phyloP scores from a whole-genome alignment of 169 alveolate species.

The Cryptosporidium tyzzeri region DNA sequence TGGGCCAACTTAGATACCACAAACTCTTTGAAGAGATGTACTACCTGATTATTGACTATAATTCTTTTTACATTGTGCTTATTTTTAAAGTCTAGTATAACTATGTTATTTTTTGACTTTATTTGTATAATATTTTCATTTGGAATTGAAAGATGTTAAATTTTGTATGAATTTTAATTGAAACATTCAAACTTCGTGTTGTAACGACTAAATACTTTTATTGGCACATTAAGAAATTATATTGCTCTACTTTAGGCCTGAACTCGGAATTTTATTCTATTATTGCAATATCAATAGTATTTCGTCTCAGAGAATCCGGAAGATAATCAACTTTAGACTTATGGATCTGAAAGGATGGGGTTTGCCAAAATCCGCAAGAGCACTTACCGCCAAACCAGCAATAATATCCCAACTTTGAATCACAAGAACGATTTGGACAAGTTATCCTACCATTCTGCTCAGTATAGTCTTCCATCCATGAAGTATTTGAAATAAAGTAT shows the following conservation, averaged over 20 bases:
- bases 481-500: conserved; percentile 11
- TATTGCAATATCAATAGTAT: neutral
- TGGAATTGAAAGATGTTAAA: neutral
- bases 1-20: neutral
- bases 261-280: neutral
- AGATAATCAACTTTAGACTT: conserved; percentile 54
- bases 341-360: conserved; percentile 63
- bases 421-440: conserved; percentile 57
- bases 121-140: no score
- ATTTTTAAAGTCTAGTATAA: no score
- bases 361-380: conserved; percentile 71
- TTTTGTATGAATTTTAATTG: no score
- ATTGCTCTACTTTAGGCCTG: no score
- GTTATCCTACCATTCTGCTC: conserved; percentile 34
- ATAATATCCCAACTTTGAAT: conserved; percentile 46
- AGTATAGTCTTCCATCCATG: conserved; percentile 49
- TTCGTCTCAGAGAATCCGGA: conserved; percentile 9
- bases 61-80: no score
- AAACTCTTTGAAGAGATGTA: neutral
- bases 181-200: no score
- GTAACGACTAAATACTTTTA: no score
- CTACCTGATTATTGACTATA: neutral
- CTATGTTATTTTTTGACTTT: neutral
- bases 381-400: conserved; percentile 66
- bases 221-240: no score